Percentiles rank a stretch among this genome's conserved stretches.
Conservation (phyloP, 768 basidiomycete species). For the Mycena pura region DNA sequence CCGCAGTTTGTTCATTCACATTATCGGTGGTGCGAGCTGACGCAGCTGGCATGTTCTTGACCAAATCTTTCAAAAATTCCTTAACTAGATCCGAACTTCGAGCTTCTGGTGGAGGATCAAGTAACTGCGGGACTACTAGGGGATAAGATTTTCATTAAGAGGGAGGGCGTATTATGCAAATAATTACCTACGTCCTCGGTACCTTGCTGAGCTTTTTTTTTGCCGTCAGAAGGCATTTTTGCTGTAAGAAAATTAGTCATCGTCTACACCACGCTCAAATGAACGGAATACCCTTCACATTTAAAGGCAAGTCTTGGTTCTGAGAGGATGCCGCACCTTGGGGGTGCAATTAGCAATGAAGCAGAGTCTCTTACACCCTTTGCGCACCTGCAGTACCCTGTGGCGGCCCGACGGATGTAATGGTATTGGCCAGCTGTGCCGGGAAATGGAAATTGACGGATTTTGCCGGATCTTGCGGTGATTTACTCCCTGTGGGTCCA, state of each 20-base stretch:
- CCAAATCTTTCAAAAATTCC: neutral
- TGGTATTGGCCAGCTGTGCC: neutral
- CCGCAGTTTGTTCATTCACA: neutral
- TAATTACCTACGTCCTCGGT: slow-evolving; percentile 21
- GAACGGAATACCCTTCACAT: slow-evolving; percentile 8
- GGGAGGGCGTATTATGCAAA: neutral
- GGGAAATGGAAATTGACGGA: slow-evolving; percentile 7
- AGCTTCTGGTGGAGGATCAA: neutral
- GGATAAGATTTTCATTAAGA: neutral
- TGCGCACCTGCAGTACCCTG: slow-evolving; percentile 4
- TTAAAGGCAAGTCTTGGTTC: neutral
- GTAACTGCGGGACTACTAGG: neutral
- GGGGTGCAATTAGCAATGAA: neutral
- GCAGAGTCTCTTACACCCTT: no score
- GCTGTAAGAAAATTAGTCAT: neutral
- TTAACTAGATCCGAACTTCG: neutral
- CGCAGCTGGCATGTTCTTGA: neutral
- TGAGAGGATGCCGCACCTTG: neutral
- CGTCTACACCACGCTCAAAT: neutral
- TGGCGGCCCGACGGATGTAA: neutral
- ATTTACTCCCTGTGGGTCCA: neutral
- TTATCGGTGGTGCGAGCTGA: neutral
- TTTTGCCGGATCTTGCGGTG: neutral
- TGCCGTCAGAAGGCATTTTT: slow-evolving; percentile 11
- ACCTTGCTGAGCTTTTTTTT: slow-evolving; percentile 6